Evolutionary conservation across 257 asterid genomes (phyloP), one percentile per base, ranked within the genome.

Genomic region (Handroanthus guayacan): DNA sequence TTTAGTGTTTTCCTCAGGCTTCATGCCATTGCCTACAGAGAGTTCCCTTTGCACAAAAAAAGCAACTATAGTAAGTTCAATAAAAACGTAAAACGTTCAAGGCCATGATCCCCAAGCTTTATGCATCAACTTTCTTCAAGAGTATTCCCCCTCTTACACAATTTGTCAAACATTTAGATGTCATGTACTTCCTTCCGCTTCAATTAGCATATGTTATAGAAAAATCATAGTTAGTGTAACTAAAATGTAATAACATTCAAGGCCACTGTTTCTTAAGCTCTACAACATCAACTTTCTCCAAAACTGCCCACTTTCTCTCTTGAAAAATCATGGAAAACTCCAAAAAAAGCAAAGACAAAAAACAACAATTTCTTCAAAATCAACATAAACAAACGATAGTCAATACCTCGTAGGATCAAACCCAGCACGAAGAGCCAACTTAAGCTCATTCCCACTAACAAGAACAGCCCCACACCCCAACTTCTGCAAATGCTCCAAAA

Each of bases 401-500:
- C 1, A 71, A 75, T 82, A 94, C 99, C 84, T 91, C 1, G 92
- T 88, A 38, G 97, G 99, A 86, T 95, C 97, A 82, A 92, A 95
- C 4, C 98, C 98, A 77, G 97, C 92, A 69, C 63, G 84, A 9
- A 95, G 89, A 34, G 99, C 99, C 78, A 92, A 68, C 73, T 78
- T 95, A 56, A 95, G 96, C 85, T 95, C 98, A 81, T 95, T 95
- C 65, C 98, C 99, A 69, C 99, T 95, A 43, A 95, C 99, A 82
- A 95, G 78, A 71, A 95, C 99, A 76, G 99, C 99, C 37, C 98
- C 97, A 81, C 98, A 92, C 4, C 98, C 98, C 80, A 83, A 81
- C 34, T 74, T 72, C 73, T 87, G 91, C 89, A 95, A 75, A 86
- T 92, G 97, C 86, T 91, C 96, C 86, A 95, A 82, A 75, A 92